Base-by-base conservation (phyloP, 495 filamentous ascomycete species). In the Emericellopsis terricola region DNA sequence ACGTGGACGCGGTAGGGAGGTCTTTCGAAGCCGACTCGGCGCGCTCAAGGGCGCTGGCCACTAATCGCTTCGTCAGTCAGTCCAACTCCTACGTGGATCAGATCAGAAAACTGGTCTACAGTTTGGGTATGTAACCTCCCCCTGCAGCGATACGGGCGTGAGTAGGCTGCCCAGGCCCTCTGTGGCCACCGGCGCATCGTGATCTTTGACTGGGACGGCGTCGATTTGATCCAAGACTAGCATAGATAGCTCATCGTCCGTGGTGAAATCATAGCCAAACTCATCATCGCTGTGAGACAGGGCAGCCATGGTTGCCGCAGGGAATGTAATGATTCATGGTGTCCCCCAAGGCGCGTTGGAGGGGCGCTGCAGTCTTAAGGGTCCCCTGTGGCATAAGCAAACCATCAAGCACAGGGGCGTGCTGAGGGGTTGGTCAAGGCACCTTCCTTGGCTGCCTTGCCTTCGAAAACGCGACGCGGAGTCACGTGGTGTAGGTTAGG, bases 221-320 rank as follows among this genome's bases (percentile, higher is more conserved):
- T 8, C 29, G 31, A 19, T 15, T n/a, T n/a, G n/a, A n/a, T n/a
- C n/a, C n/a, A n/a, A n/a, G n/a, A n/a, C n/a, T n/a, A n/a, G n/a
- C n/a, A n/a, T n/a, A n/a, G n/a, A n/a, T 19, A 46, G 44, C 39
- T 64, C 62, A 19, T 83, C 77, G 32, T 75, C 76, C 8, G 58
- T 51, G 0, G 71, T 70, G 40, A 82, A 73, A 37, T 81, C 75
- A 19, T 76, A 81, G 16, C 76, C 77, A 60, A 82, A 86, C 37
- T 81, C 73, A 44, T 64, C 73, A 40, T 57, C 55, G 40, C 31
- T 48, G 34, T 62, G 59, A 5, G 19, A 24, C 9, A 19, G 9
- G 31, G 17, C 31, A 9, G 17, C 23, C 33, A 35, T 35, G 33
- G 13, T 26, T 35, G 20, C n/a, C 33, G 21, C 33, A 16, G 33